Evolutionary conservation across 2,329 filamentous ascomycete species (phyloP).

Genomic region (Acrocalymma vagum): DNA sequence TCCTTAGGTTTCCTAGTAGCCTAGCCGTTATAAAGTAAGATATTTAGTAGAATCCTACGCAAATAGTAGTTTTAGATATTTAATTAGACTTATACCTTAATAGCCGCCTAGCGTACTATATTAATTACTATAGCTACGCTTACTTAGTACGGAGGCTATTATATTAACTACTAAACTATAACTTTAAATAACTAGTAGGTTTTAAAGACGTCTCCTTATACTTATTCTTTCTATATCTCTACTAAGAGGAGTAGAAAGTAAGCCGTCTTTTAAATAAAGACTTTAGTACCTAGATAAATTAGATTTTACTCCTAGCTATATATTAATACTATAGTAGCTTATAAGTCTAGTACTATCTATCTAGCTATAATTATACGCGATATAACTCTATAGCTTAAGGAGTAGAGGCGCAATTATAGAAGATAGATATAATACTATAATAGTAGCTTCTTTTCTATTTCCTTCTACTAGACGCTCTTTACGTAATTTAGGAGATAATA

Average conservation of each 20-base stretch:
- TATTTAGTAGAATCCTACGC: constrained; percentile 1
- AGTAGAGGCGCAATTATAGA: background rate
- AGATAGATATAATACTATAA: background rate
- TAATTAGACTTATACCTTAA: constrained; percentile 2
- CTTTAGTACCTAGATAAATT: background rate
- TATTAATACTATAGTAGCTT: constrained; percentile 2
- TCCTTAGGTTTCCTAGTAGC: constrained; percentile 2
- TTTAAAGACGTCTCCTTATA: constrained; percentile 1
- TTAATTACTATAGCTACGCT: constrained; percentile 1
- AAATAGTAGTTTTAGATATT: constrained; percentile 1
- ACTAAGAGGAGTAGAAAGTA: constrained; percentile 2
- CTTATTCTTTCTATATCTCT: constrained; percentile 1
- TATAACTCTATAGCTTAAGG: constrained; percentile 1
- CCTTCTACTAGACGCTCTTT: background rate
- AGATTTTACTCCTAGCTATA: constrained; percentile 1
- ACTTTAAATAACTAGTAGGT: constrained; percentile 1
- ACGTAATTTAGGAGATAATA: background rate
- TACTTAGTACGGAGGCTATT: constrained; percentile 1
- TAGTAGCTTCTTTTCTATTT: constrained; percentile 5
- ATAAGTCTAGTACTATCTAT: constrained; percentile 1
- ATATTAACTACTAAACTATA: constrained; percentile 3
- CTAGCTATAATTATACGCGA: constrained; percentile 1
- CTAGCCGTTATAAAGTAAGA: constrained; percentile 1
- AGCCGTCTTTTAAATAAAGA: constrained; percentile 1
- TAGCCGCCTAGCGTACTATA: constrained; percentile 2